A percentile compares a stretch with the other conserved stretches of the same genome.
Evolutionary conservation across 768 basidiomycete species (phyloP).

Genomic region (Pisolithus marmoratus): DNA sequence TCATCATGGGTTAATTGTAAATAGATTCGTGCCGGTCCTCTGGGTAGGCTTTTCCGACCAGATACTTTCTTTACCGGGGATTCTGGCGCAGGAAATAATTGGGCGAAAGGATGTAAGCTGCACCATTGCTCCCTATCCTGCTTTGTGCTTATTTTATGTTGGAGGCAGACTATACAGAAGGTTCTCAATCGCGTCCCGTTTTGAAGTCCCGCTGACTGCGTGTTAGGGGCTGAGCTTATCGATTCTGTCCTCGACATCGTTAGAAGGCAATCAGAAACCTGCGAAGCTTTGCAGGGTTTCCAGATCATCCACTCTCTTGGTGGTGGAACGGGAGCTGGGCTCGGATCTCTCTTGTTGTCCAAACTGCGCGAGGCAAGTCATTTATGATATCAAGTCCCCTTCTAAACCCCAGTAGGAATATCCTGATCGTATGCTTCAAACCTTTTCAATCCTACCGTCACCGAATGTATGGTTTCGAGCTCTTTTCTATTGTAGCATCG

Average conservation of each 20-base stretch:
- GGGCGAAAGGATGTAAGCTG: conserved; percentile 87
- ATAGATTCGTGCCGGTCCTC: conserved; percentile 60
- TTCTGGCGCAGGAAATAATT: conserved; percentile 82
- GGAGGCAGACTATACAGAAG: conserved; percentile 78
- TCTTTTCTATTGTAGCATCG: neutral
- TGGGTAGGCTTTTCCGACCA: conserved; percentile 78
- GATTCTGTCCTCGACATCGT: conserved; percentile 81
- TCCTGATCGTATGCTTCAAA: conserved; percentile 43
- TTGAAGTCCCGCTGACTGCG: neutral
- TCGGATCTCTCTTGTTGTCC: conserved; percentile 74
- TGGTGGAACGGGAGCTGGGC: conserved; percentile 84
- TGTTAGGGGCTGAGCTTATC: conserved; percentile 80
- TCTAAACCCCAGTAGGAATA: conserved; percentile 45
- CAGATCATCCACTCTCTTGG: conserved; percentile 87
- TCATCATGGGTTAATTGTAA: neutral
- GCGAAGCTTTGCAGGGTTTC: conserved; percentile 88
- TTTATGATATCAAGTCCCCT: neutral
- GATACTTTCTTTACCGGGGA: conserved; percentile 73
- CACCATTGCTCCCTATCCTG: conserved; percentile 6
- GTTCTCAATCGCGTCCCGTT: conserved; percentile 30
- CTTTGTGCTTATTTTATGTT: conserved; percentile 14
- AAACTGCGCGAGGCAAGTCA: conserved; percentile 71
- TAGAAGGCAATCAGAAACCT: conserved; percentile 72
- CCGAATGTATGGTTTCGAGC: conserved; percentile 39
- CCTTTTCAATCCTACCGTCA: conserved; percentile 49